Conservation (phyloP, 805 yeast species). For the Ogataea salicorniae region DNA sequence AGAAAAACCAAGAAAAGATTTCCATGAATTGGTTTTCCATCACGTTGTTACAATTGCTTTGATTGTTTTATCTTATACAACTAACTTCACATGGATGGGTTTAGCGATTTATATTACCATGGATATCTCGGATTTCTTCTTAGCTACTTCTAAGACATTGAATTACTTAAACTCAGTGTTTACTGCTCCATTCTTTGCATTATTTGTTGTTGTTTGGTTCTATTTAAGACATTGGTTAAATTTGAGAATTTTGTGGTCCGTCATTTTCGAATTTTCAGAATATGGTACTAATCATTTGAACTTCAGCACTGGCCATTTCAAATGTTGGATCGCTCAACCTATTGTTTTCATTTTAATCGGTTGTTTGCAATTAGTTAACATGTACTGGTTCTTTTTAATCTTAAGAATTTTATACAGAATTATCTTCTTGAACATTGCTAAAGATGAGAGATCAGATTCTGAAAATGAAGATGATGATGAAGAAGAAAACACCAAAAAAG, state of each 20-base stretch:
- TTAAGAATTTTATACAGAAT: constrained; percentile 70
- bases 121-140: constrained; percentile 91
- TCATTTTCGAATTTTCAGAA: constrained; percentile 77
- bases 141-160: constrained; percentile 78
- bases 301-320: constrained; percentile 90
- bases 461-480: constrained; percentile 55
- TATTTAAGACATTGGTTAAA: constrained; percentile 87
- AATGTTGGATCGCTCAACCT: constrained; percentile 92
- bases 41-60: constrained; percentile 87
- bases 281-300: constrained; percentile 78
- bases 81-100: constrained; percentile 97
- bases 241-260: constrained; percentile 74
- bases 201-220: constrained; percentile 72
- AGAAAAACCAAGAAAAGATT: constrained; percentile 95
- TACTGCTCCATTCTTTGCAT: constrained; percentile 59
- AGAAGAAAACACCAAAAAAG: constrained; percentile 5
- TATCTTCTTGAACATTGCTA: constrained; percentile 51
- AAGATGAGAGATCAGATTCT: constrained; percentile 85
- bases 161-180: constrained; percentile 72
- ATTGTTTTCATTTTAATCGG: constrained; percentile 75
- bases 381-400: constrained; percentile 84
- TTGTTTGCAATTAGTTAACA: constrained; percentile 80
- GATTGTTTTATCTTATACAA: constrained; percentile 81
- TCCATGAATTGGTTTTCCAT: constrained; percentile 83
- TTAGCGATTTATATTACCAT: constrained; percentile 84